Evolutionary conservation across 2,329 filamentous ascomycete species (phyloP).

Genomic region (Colletotrichum eleusines): DNA sequence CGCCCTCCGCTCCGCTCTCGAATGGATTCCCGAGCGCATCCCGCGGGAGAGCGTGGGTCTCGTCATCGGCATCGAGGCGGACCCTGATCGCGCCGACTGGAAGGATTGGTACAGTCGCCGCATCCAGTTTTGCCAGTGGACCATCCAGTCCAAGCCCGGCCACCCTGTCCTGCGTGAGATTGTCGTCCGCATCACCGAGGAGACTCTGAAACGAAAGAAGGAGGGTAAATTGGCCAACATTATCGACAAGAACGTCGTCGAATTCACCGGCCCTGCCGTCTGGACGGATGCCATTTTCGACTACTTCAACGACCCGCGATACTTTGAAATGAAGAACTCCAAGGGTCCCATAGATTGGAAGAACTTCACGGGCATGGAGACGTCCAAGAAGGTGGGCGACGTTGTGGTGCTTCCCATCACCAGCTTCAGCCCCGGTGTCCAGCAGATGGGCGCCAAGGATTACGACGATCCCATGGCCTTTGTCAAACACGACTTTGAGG

Average conservation of each 20-base stretch:
- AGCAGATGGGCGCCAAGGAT: constrained; percentile 91
- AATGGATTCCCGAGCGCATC: constrained; percentile 87
- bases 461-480: constrained; percentile 95
- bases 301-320: constrained; percentile 92
- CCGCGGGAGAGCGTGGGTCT: constrained; percentile 84
- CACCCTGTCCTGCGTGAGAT: constrained; percentile 92
- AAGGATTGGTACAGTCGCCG: constrained; percentile 94
- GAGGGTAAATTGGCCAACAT: constrained; percentile 70
- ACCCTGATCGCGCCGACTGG: constrained; percentile 94
- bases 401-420: constrained; percentile 95
- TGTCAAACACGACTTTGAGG: constrained; percentile 96
- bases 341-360: constrained; percentile 82
- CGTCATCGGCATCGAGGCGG: constrained; percentile 94
- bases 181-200: constrained; percentile 85
- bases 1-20: constrained; percentile 83
- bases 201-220: constrained; percentile 80
- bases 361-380: constrained; percentile 90
- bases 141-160: constrained; percentile 93
- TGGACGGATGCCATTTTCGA: constrained; percentile 95
- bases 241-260: constrained; percentile 80
- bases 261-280: constrained; percentile 92
- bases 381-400: constrained; percentile 89
- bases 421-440: constrained; percentile 94
- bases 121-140: constrained; percentile 99
- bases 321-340: constrained; percentile 82